A percentile compares a stretch with the other conserved stretches of the same genome.
These are phyloP conservation scores for Tephrocybe sp. DNA, from an alignment of 768 basidiomycete genomes.

Conservation along the genomic window DNA sequence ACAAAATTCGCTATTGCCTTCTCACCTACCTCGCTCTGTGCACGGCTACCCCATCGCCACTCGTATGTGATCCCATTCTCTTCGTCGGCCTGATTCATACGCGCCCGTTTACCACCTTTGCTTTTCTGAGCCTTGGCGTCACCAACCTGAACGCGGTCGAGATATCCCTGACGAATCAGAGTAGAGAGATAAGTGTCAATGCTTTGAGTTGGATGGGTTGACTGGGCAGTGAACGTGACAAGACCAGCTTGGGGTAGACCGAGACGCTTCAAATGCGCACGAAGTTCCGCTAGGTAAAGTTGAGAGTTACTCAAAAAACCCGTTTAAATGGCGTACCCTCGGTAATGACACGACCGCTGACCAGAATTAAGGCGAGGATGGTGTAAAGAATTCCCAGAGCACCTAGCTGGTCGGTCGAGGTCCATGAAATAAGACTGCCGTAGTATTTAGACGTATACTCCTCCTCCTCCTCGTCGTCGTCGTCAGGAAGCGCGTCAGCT, in stretches of 20 bases:
- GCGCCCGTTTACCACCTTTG: constrained; percentile 49
- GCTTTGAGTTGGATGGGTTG: constrained; percentile 47
- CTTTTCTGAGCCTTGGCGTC: constrained; percentile 35
- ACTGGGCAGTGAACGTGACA: constrained; percentile 49
- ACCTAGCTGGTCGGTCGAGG: constrained; percentile 61
- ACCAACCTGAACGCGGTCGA: constrained; percentile 63
- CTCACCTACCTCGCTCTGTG: constrained; percentile 84
- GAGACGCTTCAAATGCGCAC: constrained; percentile 65
- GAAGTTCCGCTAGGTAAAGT: constrained; percentile 59
- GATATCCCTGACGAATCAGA: constrained; percentile 70
- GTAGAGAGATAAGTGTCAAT: constrained; percentile 65
- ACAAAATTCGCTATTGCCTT: constrained; percentile 70
- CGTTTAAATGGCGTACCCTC: constrained; percentile 55
- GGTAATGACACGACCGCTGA: constrained; percentile 66
- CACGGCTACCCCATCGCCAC: constrained; percentile 86
- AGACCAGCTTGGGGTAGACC: constrained; percentile 47
- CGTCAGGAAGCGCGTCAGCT: constrained; percentile 45
- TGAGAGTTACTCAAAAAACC: background rate
- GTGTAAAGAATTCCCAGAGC: constrained; percentile 75
- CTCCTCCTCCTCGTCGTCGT: constrained; percentile 46
- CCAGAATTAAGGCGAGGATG: constrained; percentile 81
- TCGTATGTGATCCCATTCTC: constrained; percentile 48
- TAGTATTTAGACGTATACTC: constrained; percentile 40
- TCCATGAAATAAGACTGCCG: constrained; percentile 77
- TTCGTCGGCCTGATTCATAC: constrained; percentile 41